Base-by-base conservation (phyloP, 208 protist genomes). In the Acanthamoeba triangularis region DNA sequence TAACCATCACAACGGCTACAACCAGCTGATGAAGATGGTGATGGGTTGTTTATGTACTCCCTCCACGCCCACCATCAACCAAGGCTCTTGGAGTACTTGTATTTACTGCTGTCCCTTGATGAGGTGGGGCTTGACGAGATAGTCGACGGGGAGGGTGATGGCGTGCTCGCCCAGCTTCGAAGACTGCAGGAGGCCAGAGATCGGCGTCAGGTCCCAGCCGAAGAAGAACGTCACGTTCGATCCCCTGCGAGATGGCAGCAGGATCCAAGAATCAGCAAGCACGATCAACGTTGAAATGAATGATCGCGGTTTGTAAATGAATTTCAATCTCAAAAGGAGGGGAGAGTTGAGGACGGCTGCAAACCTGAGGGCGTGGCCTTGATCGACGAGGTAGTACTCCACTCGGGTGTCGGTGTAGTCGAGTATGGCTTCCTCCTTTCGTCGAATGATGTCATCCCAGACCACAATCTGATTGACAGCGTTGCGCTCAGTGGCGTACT, bases 191-290 rank as follows among this genome's bases (percentile, higher is more conserved):
- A 90, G 44, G 13, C 82, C 82, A 10, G 82, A 67, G 44, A 90
- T 90, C 37, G 82, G 82, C 49, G 82, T 90, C 54, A 90, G 28
- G 82, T 90, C 82, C 82, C 82, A 90, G 52, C 47, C 28, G 49
- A 90, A 90, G 33, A 41, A 90, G 82, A 90, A 90, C 23, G 52
- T 56, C 3, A 90, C 82, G 52, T 90, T 65, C 28, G 44, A 47
- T 18, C 82, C 82, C 28, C 82, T 90, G 44, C 1, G 30, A 78
- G 35, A 41, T 2, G 11, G 41, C 41, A 47, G 41, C 41, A 78
- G 14, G 35, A 76, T 76, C 8, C 13, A 47, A 47, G 41, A 47
- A 47, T 47, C 41, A 47, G 41, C 8, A 37, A 59, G 30, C 14
- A n/a, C n/a, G n/a, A n/a, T n/a, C n/a, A n/a, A n/a, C n/a, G n/a